phyloP scores from a whole-genome alignment of 2,329 filamentous ascomycete genomes.

The Fusarium protoensiforme region DNA sequence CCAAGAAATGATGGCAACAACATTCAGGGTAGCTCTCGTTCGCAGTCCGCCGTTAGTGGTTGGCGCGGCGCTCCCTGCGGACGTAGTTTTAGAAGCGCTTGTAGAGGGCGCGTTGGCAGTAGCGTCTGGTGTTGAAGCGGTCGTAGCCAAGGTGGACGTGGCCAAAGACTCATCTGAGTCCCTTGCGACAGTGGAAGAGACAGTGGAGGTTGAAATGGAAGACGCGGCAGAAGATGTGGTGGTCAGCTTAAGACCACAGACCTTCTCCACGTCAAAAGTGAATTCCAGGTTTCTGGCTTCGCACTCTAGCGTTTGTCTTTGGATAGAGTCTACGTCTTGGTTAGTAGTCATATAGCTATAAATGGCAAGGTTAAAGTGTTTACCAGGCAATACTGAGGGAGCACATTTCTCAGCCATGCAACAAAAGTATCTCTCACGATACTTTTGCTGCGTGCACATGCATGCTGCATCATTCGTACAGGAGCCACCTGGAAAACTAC shows the following conservation, averaged over 20 bases:
- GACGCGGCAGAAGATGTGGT: neutral
- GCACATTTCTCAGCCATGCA: conserved; percentile 23
- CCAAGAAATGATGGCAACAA: neutral
- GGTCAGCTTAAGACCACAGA: neutral
- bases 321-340: neutral
- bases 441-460: conserved; percentile 22
- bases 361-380: neutral
- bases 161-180: neutral
- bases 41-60: neutral
- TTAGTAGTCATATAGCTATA: neutral
- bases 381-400: neutral
- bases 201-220: neutral
- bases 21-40: neutral
- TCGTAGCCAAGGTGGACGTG: neutral
- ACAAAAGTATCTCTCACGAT: conserved; percentile 19
- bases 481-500: neutral
- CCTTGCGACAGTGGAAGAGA: neutral
- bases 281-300: neutral
- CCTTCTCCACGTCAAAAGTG: neutral
- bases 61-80: neutral
- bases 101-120: neutral
- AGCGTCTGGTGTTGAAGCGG: neutral
- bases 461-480: conserved; percentile 8
- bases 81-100: neutral
- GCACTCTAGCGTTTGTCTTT: neutral